A percentile compares a stretch with the other conserved stretches of the same genome.
These are phyloP conservation scores for Kwoniella bestiolae DNA, from an alignment of 768 basidiomycete genomes.

Conservation along the genomic window DNA sequence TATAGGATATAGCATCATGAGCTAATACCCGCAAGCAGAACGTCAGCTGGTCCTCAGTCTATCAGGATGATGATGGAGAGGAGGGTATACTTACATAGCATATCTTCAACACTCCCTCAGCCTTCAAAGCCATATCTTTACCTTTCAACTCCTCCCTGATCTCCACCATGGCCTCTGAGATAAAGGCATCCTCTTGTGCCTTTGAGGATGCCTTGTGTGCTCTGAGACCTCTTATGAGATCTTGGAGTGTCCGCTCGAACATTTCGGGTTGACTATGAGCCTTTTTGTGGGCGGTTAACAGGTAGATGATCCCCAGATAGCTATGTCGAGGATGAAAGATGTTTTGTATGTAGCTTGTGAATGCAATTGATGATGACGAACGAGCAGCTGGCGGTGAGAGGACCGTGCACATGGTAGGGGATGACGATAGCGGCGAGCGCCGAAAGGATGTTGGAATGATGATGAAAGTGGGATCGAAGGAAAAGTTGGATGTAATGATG, in stretches of 20 bases:
- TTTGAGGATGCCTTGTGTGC: conserved; percentile 95
- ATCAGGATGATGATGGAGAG: conserved; percentile 17
- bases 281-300: neutral
- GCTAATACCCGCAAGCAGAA: conserved; percentile 60
- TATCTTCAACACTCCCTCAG: conserved; percentile 90
- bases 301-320: neutral
- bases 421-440: conserved; percentile 9
- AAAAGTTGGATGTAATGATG: neutral
- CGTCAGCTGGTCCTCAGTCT: neutral
- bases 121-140: conserved; percentile 97
- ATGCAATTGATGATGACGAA: no score
- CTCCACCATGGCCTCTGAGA: conserved; percentile 69
- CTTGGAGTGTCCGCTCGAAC: conserved; percentile 96
- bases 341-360: no score
- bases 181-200: conserved; percentile 68
- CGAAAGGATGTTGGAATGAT: conserved; percentile 2
- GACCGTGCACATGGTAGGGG: neutral
- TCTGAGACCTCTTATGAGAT: conserved; percentile 91
- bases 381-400: no score
- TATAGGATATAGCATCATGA: conserved; percentile 90
- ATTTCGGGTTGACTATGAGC: conserved; percentile 59
- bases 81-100: conserved; percentile 75
- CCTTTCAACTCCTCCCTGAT: conserved; percentile 86
- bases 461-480: neutral
- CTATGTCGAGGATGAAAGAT: no score